phyloP scores from a whole-genome alignment of 1,284 basidiomycete genomes.

The Puccinia horiana region DNA sequence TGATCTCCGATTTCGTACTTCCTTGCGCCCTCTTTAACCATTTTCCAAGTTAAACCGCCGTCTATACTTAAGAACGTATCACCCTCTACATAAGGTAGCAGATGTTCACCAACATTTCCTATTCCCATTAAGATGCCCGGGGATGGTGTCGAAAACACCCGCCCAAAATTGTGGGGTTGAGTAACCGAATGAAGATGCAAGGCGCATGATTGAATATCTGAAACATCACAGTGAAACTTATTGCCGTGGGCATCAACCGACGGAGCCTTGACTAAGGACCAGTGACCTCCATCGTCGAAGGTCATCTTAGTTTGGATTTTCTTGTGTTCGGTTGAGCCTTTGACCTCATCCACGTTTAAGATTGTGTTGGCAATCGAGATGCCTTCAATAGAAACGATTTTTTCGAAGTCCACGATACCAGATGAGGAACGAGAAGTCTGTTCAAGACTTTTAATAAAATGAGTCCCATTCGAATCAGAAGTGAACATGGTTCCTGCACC shows the following conservation, averaged over 20 bases:
- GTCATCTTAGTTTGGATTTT: constrained; percentile 77
- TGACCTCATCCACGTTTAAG: constrained; percentile 76
- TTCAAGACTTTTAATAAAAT: constrained; percentile 85
- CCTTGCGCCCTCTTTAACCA: constrained; percentile 75
- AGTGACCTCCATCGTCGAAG: constrained; percentile 85
- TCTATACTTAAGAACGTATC: constrained; percentile 92
- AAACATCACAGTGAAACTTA: constrained; percentile 67
- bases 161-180: constrained; percentile 84
- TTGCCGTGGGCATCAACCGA: constrained; percentile 67
- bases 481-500: constrained; percentile 88
- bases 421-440: constrained; percentile 84
- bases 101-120: constrained; percentile 74
- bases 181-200: constrained; percentile 91
- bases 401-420: constrained; percentile 93
- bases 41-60: constrained; percentile 81
- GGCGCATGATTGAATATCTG: constrained; percentile 69
- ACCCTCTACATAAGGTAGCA: constrained; percentile 79
- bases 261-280: constrained; percentile 73
- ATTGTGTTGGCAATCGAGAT: constrained; percentile 88
- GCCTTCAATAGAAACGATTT: constrained; percentile 86
- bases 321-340: constrained; percentile 68
- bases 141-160: constrained; percentile 88
- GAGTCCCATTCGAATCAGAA: constrained; percentile 89
- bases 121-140: constrained; percentile 95
- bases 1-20: constrained; percentile 95